A percentile compares a stretch with the other conserved stretches of the same genome.
These are phyloP conservation scores for Xanthoconium separans DNA, from an alignment of 1,284 basidiomycete species.

Conservation along the genomic window DNA sequence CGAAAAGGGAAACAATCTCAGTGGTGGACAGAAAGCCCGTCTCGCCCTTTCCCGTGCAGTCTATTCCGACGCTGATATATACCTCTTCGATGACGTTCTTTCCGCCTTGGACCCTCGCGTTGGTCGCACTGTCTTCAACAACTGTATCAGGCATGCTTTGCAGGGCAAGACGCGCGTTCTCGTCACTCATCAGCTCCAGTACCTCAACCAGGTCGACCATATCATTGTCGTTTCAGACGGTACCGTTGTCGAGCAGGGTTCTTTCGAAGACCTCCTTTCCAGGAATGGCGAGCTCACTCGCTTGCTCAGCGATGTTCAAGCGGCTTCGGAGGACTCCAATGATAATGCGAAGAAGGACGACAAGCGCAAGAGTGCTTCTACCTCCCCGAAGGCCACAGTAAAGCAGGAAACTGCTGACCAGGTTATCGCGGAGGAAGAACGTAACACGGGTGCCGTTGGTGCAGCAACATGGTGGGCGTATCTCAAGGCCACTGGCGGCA, in stretches of 20 bases:
- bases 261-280: slow-evolving; percentile 38
- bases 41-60: slow-evolving; percentile 60
- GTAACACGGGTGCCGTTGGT: slow-evolving; percentile 53
- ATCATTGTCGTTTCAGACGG: slow-evolving; percentile 53
- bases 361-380: slow-evolving; percentile 20
- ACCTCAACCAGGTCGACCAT: slow-evolving; percentile 52
- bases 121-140: slow-evolving; percentile 58
- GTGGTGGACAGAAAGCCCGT: slow-evolving; percentile 51
- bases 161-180: slow-evolving; percentile 49
- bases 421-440: slow-evolving; percentile 57
- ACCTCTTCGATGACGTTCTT: slow-evolving; percentile 52
- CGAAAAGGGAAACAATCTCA: slow-evolving; percentile 52
- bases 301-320: slow-evolving; percentile 36
- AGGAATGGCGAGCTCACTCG: slow-evolving; percentile 37
- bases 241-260: slow-evolving; percentile 42
- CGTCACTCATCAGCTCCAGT: slow-evolving; percentile 61
- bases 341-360: slow-evolving; percentile 31
- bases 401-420: slow-evolving; percentile 36
- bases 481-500: slow-evolving; percentile 26
- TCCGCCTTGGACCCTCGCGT: slow-evolving; percentile 57
- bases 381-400: slow-evolving; percentile 6
- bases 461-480: slow-evolving; percentile 36
- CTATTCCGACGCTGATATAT: slow-evolving; percentile 50
- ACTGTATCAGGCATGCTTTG: slow-evolving; percentile 56
- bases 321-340: slow-evolving; percentile 31